Percentiles rank a stretch among this genome's conserved stretches.
These are phyloP conservation scores for Diaporthe longicolla DNA, from an alignment of 2,329 filamentous ascomycete species.

Conservation along the genomic window DNA sequence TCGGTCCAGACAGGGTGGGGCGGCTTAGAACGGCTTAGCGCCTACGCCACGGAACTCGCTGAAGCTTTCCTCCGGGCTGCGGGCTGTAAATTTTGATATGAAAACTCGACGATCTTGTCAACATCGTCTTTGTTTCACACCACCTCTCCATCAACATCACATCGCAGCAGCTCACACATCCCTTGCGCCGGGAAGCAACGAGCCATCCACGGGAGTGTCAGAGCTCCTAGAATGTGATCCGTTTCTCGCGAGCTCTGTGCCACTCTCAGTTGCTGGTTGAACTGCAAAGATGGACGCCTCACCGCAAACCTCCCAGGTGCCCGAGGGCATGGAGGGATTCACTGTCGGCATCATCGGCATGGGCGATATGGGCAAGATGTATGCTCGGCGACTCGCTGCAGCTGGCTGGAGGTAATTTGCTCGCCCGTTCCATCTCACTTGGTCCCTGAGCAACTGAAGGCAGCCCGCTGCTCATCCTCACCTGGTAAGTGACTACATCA, in stretches of 20 bases:
- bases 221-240: conserved; percentile 43
- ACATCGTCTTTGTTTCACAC: not conserved
- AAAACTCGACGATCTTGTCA: conserved; percentile 31
- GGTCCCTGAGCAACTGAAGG: conserved; percentile 27
- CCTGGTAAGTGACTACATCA: conserved; percentile 55
- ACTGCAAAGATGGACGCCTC: conserved; percentile 46
- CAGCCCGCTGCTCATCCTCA: conserved; percentile 14
- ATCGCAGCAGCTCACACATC: conserved; percentile 5
- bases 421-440: conserved; percentile 42
- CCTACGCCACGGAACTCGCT: conserved; percentile 11
- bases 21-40: conserved; percentile 16
- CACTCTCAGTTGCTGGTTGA: conserved; percentile 35
- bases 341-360: conserved; percentile 96
- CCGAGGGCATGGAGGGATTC: conserved; percentile 74
- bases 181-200: conserved; percentile 11
- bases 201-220: not conserved
- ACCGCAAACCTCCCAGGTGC: conserved; percentile 46
- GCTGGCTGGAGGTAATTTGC: conserved; percentile 95
- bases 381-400: conserved; percentile 86
- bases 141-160: conserved; percentile 23
- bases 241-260: conserved; percentile 43
- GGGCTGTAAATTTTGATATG: conserved; percentile 11
- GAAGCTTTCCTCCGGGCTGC: conserved; percentile 29
- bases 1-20: not conserved
- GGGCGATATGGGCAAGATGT: conserved; percentile 99